Percentiles rank a stretch among this genome's conserved stretches.
Conservation (phyloP, 163 green algal genomes). For the Scenedesmus sp. region DNA sequence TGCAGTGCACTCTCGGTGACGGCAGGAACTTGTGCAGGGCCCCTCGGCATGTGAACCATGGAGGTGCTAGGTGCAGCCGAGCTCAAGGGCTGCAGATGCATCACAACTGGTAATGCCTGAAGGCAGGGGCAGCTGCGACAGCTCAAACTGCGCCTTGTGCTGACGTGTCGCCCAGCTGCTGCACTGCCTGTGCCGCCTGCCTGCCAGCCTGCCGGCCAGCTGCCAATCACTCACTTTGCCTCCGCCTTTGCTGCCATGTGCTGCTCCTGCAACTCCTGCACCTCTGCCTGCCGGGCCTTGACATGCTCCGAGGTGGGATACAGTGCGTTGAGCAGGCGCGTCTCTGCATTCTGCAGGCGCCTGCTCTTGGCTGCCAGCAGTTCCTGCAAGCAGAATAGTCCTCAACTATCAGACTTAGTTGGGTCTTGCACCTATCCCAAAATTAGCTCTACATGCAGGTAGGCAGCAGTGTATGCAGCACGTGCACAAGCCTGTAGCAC, state of each 20-base stretch:
- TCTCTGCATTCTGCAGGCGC: slow-evolving; percentile 15
- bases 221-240: not conserved
- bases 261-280: slow-evolving; percentile 39
- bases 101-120: not conserved
- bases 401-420: not conserved
- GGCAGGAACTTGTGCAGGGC: no score
- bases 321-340: slow-evolving; percentile 3
- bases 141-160: not conserved
- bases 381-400: not conserved
- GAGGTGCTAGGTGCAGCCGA: no score
- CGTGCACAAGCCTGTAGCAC: not conserved
- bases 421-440: not conserved
- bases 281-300: slow-evolving; percentile 6
- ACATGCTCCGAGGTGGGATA: slow-evolving; percentile 38
- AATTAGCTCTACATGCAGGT: no score
- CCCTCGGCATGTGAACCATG: no score
- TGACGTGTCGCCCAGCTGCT: not conserved
- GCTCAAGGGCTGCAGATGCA: no score
- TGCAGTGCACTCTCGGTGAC: no score
- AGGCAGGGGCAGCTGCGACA: not conserved
- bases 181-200: not conserved
- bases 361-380: slow-evolving; percentile 28
- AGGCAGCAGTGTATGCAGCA: not conserved
- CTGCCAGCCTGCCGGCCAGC: not conserved
- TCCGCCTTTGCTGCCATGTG: slow-evolving; percentile 24